These are phyloP conservation scores for Malania oleifera DNA, from an alignment of 164 flowering plant species.

Conservation along the genomic window DNA sequence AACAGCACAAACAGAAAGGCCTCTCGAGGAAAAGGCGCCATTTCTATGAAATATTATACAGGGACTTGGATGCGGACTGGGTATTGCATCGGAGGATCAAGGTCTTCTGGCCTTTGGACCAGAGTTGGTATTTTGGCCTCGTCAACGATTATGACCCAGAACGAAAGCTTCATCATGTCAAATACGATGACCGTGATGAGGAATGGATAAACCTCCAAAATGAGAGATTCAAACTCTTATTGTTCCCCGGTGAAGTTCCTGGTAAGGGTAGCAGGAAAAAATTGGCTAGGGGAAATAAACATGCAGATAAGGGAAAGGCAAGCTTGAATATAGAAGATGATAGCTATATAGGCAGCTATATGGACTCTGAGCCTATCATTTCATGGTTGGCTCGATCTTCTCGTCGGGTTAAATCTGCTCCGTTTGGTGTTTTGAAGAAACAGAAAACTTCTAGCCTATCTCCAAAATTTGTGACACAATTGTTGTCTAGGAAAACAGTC, in stretches of 20 bases:
- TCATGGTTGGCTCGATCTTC: conserved; percentile 80
- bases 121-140: conserved; percentile 90
- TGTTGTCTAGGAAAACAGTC: conserved; percentile 24
- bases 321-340: conserved; percentile 28
- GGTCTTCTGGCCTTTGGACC: conserved; percentile 94
- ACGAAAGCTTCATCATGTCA: conserved; percentile 74
- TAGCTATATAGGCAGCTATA: conserved; percentile 28
- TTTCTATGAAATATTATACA: conserved; percentile 61
- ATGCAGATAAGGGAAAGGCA: conserved; percentile 21
- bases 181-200: conserved; percentile 95
- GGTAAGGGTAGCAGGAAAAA: conserved; percentile 30
- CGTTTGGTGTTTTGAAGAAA: conserved; percentile 37
- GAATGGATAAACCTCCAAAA: conserved; percentile 81
- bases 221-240: conserved; percentile 84
- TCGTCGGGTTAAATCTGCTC: conserved; percentile 46
- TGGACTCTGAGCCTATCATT: conserved; percentile 86
- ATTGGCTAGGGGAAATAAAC: conserved; percentile 17
- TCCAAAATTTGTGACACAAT: conserved; percentile 3
- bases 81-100: conserved; percentile 71
- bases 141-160: conserved; percentile 61
- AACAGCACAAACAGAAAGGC: conserved; percentile 40
- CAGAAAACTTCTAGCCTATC: conserved; percentile 25
- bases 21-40: conserved; percentile 67
- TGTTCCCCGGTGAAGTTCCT: conserved; percentile 77
- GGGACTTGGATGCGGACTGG: conserved; percentile 69